A percentile compares a stretch with the other conserved stretches of the same genome.
Evolutionary conservation across 1,139 yeast genomes (phyloP).

Genomic region (Blastobotrys capitulatus): DNA sequence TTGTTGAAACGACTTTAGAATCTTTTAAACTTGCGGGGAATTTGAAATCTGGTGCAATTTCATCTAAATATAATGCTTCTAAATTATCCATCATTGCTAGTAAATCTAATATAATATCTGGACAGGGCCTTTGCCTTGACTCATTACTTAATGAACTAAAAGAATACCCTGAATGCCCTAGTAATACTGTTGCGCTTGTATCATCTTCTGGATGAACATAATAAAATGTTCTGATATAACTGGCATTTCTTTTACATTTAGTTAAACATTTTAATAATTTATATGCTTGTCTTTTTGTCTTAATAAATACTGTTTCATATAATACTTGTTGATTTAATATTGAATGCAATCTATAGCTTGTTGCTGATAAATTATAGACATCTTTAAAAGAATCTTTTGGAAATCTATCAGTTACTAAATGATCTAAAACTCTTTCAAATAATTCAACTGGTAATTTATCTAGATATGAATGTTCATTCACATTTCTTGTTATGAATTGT

Average conservation of each 20-base stretch:
- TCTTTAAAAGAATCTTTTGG: constrained; percentile 8
- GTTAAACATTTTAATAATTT: constrained; percentile 16
- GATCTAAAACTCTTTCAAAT: constrained; percentile 10
- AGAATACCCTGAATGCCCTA: constrained; percentile 13
- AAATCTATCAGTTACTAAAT: constrained; percentile 2
- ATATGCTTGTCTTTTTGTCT: constrained; percentile 17
- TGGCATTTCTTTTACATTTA: constrained; percentile 10
- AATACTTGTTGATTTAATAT: constrained; percentile 13
- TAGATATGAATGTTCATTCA: no score
- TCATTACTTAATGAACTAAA: constrained; percentile 10
- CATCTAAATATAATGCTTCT: constrained; percentile 15
- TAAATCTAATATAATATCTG: constrained; percentile 16
- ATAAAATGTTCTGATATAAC: constrained; percentile 8
- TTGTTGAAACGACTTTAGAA: constrained; percentile 6
- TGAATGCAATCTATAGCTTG: constrained; percentile 13
- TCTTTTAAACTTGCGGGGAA: constrained; percentile 11
- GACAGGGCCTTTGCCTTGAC: constrained; percentile 14
- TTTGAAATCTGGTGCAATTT: constrained; percentile 16
- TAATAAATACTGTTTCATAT: constrained; percentile 17
- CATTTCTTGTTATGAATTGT: neutral
- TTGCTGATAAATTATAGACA: constrained; percentile 14
- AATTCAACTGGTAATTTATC: constrained; percentile 15
- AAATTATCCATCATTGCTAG: constrained; percentile 16
- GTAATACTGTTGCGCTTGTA: constrained; percentile 4
- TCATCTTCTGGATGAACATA: constrained; percentile 14